Conservation (phyloP, 371 early-diverging fungal species). For the Vavraia culicis region DNA sequence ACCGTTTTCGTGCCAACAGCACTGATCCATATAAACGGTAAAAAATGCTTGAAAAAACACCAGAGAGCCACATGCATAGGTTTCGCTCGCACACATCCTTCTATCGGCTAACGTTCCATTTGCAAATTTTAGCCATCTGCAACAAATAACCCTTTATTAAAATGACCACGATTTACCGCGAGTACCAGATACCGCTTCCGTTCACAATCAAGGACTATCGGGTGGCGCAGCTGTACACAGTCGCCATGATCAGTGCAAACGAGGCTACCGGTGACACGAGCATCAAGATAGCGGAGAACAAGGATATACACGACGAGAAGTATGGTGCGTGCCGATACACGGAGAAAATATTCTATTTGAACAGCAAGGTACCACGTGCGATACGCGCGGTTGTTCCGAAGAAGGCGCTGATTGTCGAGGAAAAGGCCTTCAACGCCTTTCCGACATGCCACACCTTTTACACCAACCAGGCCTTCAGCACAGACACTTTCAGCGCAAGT, state of each 20-base stretch:
- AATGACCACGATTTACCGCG: slow-evolving; percentile 17
- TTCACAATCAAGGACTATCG: slow-evolving; percentile 39
- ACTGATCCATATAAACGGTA: too few species aligned
- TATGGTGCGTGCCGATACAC: slow-evolving; percentile 31
- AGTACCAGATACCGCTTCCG: slow-evolving; percentile 37
- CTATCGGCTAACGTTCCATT: too few species aligned
- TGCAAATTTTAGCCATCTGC: too few species aligned
- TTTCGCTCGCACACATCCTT: too few species aligned
- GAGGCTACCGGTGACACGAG: slow-evolving; percentile 25
- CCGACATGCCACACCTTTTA: slow-evolving; percentile 36
- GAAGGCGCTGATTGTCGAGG: slow-evolving; percentile 37
- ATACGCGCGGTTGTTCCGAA: slow-evolving; percentile 34
- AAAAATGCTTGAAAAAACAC: too few species aligned
- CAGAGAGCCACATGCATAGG: too few species aligned
- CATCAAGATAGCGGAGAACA: slow-evolving; percentile 28
- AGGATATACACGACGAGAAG: slow-evolving; percentile 9
- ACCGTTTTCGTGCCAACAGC: too few species aligned
- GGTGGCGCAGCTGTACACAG: slow-evolving; percentile 38
- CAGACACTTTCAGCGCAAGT: slow-evolving; percentile 33
- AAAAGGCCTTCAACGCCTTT: slow-evolving; percentile 40
- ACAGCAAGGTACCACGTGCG: slow-evolving; percentile 33
- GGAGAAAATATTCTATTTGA: slow-evolving; percentile 35
- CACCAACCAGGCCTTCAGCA: slow-evolving; percentile 33
- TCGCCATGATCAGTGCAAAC: slow-evolving; percentile 31
- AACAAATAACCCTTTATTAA: too few species aligned